Evolutionary conservation across 73 alveolate genomes (phyloP).

Genomic region (Stentor roeselii): DNA sequence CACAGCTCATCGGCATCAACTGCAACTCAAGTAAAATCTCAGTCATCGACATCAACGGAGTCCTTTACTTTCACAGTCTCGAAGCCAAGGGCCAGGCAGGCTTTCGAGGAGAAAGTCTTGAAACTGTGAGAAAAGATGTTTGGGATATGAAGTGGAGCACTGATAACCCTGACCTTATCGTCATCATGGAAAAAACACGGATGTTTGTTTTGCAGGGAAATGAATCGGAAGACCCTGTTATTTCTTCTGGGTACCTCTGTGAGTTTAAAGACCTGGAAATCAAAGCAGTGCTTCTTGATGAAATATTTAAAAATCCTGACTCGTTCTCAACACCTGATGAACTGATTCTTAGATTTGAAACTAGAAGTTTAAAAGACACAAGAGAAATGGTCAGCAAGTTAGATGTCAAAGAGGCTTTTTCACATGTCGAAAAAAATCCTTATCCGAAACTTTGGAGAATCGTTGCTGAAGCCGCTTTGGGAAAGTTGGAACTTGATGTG

Average conservation of each 20-base stretch:
- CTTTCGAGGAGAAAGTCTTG: constrained; percentile 50
- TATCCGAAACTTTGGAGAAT: constrained; percentile 58
- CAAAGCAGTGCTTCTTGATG: constrained; percentile 70
- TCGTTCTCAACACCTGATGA: constrained; percentile 52
- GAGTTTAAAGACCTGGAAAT: constrained; percentile 95
- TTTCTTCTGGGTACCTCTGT: constrained; percentile 94
- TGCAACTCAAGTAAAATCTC: constrained; percentile 74
- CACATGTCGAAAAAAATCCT: constrained; percentile 40
- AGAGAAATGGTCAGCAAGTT: constrained; percentile 80
- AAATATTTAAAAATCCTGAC: constrained; percentile 22
- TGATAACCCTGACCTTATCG: constrained; percentile 95
- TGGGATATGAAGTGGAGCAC: constrained; percentile 98
- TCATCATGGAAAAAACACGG: constrained; percentile 95
- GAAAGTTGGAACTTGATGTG: constrained; percentile 88
- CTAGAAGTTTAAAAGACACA: constrained; percentile 94
- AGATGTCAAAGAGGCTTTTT: constrained; percentile 46
- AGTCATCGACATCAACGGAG: constrained; percentile 80
- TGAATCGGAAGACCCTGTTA: constrained; percentile 94
- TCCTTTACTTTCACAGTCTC: constrained; percentile 59
- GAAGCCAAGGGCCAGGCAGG: constrained; percentile 44
- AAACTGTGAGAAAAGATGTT: constrained; percentile 86
- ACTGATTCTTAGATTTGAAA: constrained; percentile 90
- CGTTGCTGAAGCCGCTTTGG: constrained; percentile 94
- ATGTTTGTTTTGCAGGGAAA: constrained; percentile 68
- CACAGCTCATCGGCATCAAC: constrained; percentile 54